Base-by-base conservation (phyloP, 1,284 basidiomycete genomes). In the Cryptococcus hybrid region DNA sequence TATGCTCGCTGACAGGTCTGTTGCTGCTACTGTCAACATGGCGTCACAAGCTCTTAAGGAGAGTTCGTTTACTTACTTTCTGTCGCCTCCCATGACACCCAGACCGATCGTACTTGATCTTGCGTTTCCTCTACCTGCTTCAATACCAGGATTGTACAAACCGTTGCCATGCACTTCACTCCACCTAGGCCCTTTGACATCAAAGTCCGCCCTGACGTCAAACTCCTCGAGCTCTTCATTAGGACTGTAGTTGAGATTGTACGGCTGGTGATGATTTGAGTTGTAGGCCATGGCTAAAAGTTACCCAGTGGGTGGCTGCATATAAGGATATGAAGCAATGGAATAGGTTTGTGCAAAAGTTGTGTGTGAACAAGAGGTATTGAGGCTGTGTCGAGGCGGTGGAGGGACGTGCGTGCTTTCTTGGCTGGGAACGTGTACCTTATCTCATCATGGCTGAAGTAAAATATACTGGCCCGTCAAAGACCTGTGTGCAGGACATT, bases 181-280 rank as follows among this genome's bases (percentile, higher is more conserved):
- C 74, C 92, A 93, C 62, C 83, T 81, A 18, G 90, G 91, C 0
- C 91, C 91, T 4, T 84, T 74, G 65, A 92, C 93, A 79, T 94
- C 92, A 76, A 94, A 94, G 78, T 94, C 91, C 7, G 90, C 89
- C 70, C 87, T 90, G 40, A 94, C 86, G 70, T 94, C 88, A 83
- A 89, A 92, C 36, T 80, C 83, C 46, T 85, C 85, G 11, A 39
- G 73, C 71, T 71, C 68, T 57, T 71, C 68, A 0, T 52, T 51
- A 2, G 54, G 51, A n/a, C 70, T 71, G 47, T 72, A 64, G 47
- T 65, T 67, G 5, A 3, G 40, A 42, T 9, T 36, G 13, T 37
- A 58, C 52, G 35, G 44, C 39, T 34, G 53, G 30, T 30, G 30
- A 30, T 30, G 30, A 30, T 30, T 30, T 30, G 30, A 30, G 30